Conservation (phyloP, 2,329 filamentous ascomycete genomes). For the Venturia carpophila region DNA sequence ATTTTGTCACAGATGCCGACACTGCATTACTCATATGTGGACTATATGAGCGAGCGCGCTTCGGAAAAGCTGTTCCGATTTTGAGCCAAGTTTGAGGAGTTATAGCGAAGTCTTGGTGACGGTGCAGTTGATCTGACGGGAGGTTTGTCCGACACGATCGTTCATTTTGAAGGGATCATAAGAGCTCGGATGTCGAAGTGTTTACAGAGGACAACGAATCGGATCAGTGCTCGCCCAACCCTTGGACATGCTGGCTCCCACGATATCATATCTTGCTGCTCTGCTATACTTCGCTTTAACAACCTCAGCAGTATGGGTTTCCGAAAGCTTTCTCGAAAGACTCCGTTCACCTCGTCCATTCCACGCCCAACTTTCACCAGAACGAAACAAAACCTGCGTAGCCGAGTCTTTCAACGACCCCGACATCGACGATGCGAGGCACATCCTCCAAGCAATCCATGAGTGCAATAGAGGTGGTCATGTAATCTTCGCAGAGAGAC, state of each 20-base stretch:
- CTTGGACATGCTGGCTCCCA: not conserved
- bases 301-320: not conserved
- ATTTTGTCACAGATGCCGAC: not conserved
- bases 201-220: not conserved
- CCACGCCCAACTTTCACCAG: not conserved
- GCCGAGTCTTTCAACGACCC: slow-evolving; percentile 21
- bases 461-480: slow-evolving; percentile 56
- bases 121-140: not conserved
- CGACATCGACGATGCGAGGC: slow-evolving; percentile 42
- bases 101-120: not conserved
- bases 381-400: slow-evolving; percentile 34
- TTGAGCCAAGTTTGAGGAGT: not conserved
- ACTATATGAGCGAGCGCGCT: not conserved
- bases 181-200: not conserved
- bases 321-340: not conserved
- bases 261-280: not conserved
- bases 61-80: not conserved
- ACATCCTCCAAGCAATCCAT: slow-evolving; percentile 49
- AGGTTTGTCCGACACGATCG: not conserved
- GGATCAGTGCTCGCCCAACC: not conserved
- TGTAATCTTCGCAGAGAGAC: slow-evolving; percentile 49
- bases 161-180: not conserved
- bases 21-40: not conserved
- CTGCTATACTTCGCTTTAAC: not conserved
- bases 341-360: slow-evolving; percentile 1